Base-by-base conservation (phyloP, 176 grass and related monocot species). In the Juncus effusus region DNA sequence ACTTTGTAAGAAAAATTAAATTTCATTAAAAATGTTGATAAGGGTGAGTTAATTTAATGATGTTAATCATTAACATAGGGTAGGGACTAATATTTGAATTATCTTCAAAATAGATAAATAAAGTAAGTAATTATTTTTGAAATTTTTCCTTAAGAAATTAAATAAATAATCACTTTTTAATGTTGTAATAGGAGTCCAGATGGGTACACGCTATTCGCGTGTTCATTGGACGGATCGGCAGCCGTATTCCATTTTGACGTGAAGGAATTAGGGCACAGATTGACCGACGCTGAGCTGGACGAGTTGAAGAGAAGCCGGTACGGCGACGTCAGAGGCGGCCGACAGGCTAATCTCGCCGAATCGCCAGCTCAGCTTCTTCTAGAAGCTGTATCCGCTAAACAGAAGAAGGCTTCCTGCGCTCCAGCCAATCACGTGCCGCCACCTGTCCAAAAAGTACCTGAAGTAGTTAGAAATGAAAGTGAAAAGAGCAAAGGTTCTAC, bases 201-300 rank as follows among this genome's bases (percentile, higher is more conserved):
- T 79, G 94, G 94, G 57, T 99, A 89, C 82, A 88, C 88, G 74
- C 87, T 97, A 47, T 92, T 97, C 5, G 93, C 88, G 13, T 97
- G 85, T 72, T 97, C 93, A 60, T 91, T 99, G 75, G 94, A 99
- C 77, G 94, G 94, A 37, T 86, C 88, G 1, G 88, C 92, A 53
- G 83, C 94, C 54, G 84, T 70, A 55, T 99, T 93, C 75, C 85
- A 99, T 70, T 99, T 89, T 80, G 94, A 93, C 79, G 73, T 85
- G 44, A 99, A 93, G 80, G 94, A 99, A 73, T 72, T 99, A n/a
- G 94, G 94, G 56, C 82, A 89, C 55, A 80, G 75, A 74, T 73
- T 99, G 67, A 99, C 75, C 63, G 88, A 93, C 84, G 64, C 73
- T 80, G 94, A 99, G 76, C 72, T 99, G 64, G 85, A 99, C 55